Base-by-base conservation (phyloP, 164 flowering plant genomes). In the Brasenia schreberi region DNA sequence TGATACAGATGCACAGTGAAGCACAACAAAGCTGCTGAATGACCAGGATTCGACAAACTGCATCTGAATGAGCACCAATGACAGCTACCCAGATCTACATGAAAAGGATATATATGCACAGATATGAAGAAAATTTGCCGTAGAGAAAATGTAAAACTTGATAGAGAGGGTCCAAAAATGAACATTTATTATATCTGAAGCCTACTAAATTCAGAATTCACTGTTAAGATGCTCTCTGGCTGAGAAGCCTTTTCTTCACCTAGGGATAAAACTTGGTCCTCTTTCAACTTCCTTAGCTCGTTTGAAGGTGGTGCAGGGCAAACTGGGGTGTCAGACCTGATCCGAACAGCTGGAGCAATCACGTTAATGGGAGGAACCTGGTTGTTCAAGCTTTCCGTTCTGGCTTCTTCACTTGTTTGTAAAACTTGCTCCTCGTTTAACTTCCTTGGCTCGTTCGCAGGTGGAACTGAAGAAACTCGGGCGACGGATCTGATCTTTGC, bases 311-410 rank as follows among this genome's bases (percentile, higher is more conserved):
- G 82, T 64, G 86, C 82, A 12, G 0, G 2, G 56, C 12, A 49
- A 49, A 49, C 56, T 49, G 56, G 56, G 10, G 12, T 49, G 16
- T 5, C 56, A 49, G 56, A 49, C 4, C 56, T 14, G 4, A 49
- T 49, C 56, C 16, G 79, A 67, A 84, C 86, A 18, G 86, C 70
- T 2, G 88, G 88, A 5, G 88, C 88, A 76, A 78, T 70, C 68
- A 65, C 70, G 42, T 33, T 64, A 62, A 10, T 19, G 44, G 71
- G 63, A 63, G 75, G 66, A 45, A 64, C 45, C 63, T 39, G 43
- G 61, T 59, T 7, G 63, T 66, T 68, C 65, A 64, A n/a, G 44
- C 49, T 68, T 65, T 65, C 74, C 7, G 75, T 67, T 65, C 71
- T 65, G 1, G 66, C 70, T 10, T 64, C 39, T 33, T 33, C 39